Percentiles rank a stretch among this genome's conserved stretches.
Conservation (phyloP, 257 asterid genomes). For the Solanum pimpinellifolium region DNA sequence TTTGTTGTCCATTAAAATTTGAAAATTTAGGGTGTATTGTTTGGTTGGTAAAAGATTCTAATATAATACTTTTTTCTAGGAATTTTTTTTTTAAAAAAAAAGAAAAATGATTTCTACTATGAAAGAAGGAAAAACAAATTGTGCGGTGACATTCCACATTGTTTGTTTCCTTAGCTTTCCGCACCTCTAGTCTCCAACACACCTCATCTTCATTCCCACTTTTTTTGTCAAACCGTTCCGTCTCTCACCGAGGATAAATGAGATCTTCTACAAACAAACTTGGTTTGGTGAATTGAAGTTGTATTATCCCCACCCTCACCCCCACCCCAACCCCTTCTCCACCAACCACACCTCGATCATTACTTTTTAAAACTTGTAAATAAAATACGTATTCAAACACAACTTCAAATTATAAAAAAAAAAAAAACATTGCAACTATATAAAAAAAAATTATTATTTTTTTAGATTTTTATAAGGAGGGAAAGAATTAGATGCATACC, state of each 20-base stretch:
- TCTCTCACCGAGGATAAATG: neutral
- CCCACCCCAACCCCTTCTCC: too few species aligned
- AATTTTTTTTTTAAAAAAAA: too few species aligned
- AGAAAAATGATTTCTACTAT: too few species aligned
- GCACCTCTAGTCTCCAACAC: neutral
- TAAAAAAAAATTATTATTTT: too few species aligned
- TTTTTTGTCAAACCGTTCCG: too few species aligned
- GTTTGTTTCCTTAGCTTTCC: neutral
- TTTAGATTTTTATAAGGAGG: too few species aligned
- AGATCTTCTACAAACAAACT: neutral
- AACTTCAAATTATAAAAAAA: neutral
- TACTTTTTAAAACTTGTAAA: neutral
- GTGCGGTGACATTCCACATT: neutral
- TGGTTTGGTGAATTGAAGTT: neutral
- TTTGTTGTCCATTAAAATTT: neutral
- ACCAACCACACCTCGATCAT: neutral
- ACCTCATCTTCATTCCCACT: neutral
- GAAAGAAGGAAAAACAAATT: too few species aligned
- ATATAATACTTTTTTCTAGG: too few species aligned
- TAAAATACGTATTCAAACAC: neutral
- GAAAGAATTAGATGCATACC: neutral
- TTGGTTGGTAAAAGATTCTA: neutral
- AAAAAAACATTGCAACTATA: neutral
- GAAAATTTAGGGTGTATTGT: too few species aligned
- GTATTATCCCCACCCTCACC: too few species aligned